Percentiles rank a stretch among this genome's conserved stretches.
phyloP scores from a whole-genome alignment of 257 asterid species.

The Verbascum thapsus region DNA sequence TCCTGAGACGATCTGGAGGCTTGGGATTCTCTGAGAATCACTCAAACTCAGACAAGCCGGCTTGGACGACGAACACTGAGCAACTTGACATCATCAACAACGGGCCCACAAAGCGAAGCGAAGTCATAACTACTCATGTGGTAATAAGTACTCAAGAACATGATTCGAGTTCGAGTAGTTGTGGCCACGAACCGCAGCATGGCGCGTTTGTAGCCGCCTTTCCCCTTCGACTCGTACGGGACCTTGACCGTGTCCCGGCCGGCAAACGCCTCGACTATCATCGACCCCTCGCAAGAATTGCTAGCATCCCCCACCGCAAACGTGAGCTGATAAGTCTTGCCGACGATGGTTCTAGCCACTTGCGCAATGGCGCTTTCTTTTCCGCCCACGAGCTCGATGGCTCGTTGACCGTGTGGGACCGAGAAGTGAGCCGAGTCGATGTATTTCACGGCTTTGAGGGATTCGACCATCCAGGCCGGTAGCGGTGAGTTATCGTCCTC shows the following conservation, averaged over 20 bases:
- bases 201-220: slow-evolving; percentile 84
- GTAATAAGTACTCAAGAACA: slow-evolving; percentile 87
- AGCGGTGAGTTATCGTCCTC: slow-evolving; percentile 91
- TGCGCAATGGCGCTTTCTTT: slow-evolving; percentile 95
- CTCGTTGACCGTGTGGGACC: slow-evolving; percentile 77
- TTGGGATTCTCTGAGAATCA: no score
- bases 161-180: slow-evolving; percentile 57
- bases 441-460: slow-evolving; percentile 89
- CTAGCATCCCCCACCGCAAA: slow-evolving; percentile 93
- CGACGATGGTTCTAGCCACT: slow-evolving; percentile 60
- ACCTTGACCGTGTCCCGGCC: slow-evolving; percentile 71
- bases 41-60: slow-evolving; percentile 40
- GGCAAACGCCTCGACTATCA: slow-evolving; percentile 93
- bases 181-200: slow-evolving; percentile 69
- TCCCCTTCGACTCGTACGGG: slow-evolving; percentile 85
- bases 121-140: slow-evolving; percentile 84
- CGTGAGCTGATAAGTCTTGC: slow-evolving; percentile 67
- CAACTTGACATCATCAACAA: slow-evolving; percentile 75
- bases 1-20: no score
- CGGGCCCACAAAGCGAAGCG: slow-evolving; percentile 96
- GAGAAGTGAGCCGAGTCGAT: slow-evolving; percentile 83
- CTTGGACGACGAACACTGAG: slow-evolving; percentile 69
- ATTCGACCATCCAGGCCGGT: slow-evolving; percentile 98
- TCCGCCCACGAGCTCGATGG: slow-evolving; percentile 89
- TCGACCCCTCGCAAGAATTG: slow-evolving; percentile 83